Base-by-base conservation (phyloP, 306 rosid genomes). In the Inga laurina region DNA sequence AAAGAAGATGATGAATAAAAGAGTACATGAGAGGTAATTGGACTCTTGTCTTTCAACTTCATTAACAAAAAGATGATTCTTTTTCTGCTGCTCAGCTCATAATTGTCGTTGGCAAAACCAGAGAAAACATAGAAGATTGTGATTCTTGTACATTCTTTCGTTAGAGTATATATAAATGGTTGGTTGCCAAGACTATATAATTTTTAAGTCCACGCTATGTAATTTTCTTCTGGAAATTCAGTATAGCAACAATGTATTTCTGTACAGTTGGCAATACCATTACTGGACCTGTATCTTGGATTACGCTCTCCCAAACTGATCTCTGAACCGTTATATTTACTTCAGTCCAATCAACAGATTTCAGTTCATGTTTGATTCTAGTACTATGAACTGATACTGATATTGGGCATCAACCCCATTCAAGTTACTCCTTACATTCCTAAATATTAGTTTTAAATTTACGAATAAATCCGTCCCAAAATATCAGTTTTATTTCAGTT, bases 71-170 rank as follows among this genome's bases (percentile, higher is more conserved):
- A 75, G 57, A 78, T 83, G 66, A 84, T 72, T 66, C 51, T 65
- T 88, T 79, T 75, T 77, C 56, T 79, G 41, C 68, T 82, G 85
- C 72, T 69, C 74, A 59, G 85, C 79, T 77, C 74, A 83, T 21
- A 57, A 21, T 76, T 82, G 85, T 72, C 76, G 73, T 51, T 79
- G 72, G 21, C 78, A 76, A 83, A 71, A 82, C 76, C 78, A 79
- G 86, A 71, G 84, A 72, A 64, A 78, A 41, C 56, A 84, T 66
- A 84, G 84, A 54, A 67, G 84, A 76, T 39, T 79, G 72, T 75
- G 51, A 80, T 85, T 82, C 82, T 68, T 88, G 95, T 91, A 93
- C 88, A 91, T 91, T 83, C 90, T 82, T 87, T 87, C 81, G 74
- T 54, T 78, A 83, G 79, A 85, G 41, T 77, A 75, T 30, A 62